Percentiles rank a stretch among this genome's conserved stretches.
phyloP scores from a whole-genome alignment of 1,139 yeast genomes.

The Zhuliangozyma parablackwelliae region DNA sequence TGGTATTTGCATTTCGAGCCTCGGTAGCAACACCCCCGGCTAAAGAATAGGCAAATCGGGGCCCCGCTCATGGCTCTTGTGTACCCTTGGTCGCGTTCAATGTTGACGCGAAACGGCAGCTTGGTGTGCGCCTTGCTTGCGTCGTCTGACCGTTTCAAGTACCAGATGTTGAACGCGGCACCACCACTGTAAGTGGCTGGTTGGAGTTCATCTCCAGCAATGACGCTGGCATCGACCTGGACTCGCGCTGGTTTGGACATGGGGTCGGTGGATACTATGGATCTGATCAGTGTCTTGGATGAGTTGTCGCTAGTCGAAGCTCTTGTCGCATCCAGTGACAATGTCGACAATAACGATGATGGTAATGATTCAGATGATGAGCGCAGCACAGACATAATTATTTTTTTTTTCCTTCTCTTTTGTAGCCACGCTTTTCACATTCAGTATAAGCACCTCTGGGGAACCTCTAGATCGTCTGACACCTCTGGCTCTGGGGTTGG shows the following conservation, averaged over 20 bases:
- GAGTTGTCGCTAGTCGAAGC: not conserved
- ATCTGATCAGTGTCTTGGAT: conserved; percentile 3
- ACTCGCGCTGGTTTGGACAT: conserved; percentile 42
- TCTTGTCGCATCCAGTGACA: too few relatives aligned
- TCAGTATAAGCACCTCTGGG: too few relatives aligned
- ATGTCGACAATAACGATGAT: too few relatives aligned
- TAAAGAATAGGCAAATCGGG: conserved; percentile 76
- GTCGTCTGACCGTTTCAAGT: conserved; percentile 71
- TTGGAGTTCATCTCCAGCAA: conserved; percentile 62
- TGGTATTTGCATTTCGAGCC: conserved; percentile 73
- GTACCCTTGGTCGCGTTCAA: conserved; percentile 64
- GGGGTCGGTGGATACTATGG: conserved; percentile 7
- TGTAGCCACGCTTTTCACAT: too few relatives aligned
- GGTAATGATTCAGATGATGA: too few relatives aligned
- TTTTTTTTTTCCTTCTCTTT: too few relatives aligned
- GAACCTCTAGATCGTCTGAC: too few relatives aligned
- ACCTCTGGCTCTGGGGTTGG: too few relatives aligned
- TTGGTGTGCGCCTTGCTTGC: conserved; percentile 26
- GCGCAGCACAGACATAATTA: too few relatives aligned
- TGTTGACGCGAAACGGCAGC: conserved; percentile 51
- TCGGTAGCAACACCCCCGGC: conserved; percentile 79
- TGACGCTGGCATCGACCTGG: conserved; percentile 65
- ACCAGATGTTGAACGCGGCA: conserved; percentile 81
- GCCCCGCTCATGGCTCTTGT: conserved; percentile 57
- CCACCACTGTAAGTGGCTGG: conserved; percentile 76